Conservation (phyloP, 441 rosid genomes). For the Melastoma candidum region DNA sequence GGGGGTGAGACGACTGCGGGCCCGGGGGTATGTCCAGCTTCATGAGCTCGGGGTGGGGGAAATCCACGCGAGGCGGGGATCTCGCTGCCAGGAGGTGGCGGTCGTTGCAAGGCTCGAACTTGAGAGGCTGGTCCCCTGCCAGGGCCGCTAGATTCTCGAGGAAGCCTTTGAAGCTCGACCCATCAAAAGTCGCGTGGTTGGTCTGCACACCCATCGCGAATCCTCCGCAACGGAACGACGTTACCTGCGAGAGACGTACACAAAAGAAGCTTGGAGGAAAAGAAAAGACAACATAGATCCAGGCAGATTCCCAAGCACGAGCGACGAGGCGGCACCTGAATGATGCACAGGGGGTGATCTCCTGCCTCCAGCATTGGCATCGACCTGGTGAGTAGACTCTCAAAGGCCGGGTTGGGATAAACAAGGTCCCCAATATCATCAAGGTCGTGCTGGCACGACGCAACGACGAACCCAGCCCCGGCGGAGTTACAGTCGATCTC, state of each 20-base stretch:
- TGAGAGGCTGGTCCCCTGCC: slow-evolving; percentile 40
- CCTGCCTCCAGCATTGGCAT: slow-evolving; percentile 20
- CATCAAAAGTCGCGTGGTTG: slow-evolving; percentile 62
- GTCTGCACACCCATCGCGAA: slow-evolving; percentile 55
- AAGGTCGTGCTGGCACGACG: slow-evolving; percentile 34
- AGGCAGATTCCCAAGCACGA: no score
- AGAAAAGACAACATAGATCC: no score
- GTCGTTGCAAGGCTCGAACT: slow-evolving; percentile 50
- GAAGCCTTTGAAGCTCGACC: slow-evolving; percentile 65
- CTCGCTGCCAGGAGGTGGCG: slow-evolving; percentile 67
- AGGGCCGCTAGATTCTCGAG: slow-evolving; percentile 55
- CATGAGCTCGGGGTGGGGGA: slow-evolving; percentile 66
- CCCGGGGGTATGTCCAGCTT: slow-evolving; percentile 20
- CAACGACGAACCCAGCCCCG: slow-evolving; percentile 52
- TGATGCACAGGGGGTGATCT: slow-evolving; percentile 42
- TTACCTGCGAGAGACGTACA: slow-evolving; percentile 28
- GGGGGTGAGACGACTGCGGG: slow-evolving; percentile 17
- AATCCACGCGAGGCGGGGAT: slow-evolving; percentile 53
- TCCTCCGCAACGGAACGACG: slow-evolving; percentile 77
- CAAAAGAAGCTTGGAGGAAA: no score
- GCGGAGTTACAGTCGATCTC: slow-evolving; percentile 58
- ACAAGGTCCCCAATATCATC: slow-evolving; percentile 69
- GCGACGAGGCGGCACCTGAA: slow-evolving; percentile 39
- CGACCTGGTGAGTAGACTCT: slow-evolving; percentile 26
- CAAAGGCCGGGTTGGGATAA: slow-evolving; percentile 70